Evolutionary conservation across 2,329 filamentous ascomycete species (phyloP), one percentile per base, ranked within the genome.

Genomic region (Fusarium piperis): DNA sequence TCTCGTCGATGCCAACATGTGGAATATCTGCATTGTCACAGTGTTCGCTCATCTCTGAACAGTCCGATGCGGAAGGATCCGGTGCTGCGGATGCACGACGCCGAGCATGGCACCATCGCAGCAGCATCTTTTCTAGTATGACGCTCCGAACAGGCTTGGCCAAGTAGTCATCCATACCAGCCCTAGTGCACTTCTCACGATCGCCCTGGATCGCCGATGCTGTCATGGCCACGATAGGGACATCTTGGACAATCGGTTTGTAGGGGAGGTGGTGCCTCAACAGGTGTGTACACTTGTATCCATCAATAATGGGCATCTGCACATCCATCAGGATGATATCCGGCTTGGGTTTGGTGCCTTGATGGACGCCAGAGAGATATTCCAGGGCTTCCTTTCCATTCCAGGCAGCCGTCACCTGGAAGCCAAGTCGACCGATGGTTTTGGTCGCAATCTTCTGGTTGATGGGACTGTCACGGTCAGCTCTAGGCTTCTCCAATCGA

Each of bases 171-270:
- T 94, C 92, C 92, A 94, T 94, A 33, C 92, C 92, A 10, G 91
- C 91, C 67, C 86, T 87, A 66, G 88, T 87, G 77, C 92, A 94
- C 77, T 93, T 94, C 77, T 94, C 92, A 55, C 87, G 85, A 75
- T 94, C 92, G 6, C 92, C 92, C 77, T 93, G 91, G 41, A 94
- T 94, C 1, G 92, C 92, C 5, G 90, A 93, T 6, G 92, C 93
- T 0, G 92, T 94, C 91, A 94, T 93, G n/a, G 92, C 92, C 38
- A 94, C 90, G 57, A 94, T 93, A 0, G 92, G 92, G 6, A 93
- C 90, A 46, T 90, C 84, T 61, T 86, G 84, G 5, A 89, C 84
- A 59, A 88, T 86, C 3, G 83, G 76, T 41, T 87, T 90, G 80
- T 92, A 94, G 0, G 91, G 90, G 2, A 86, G 77, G 71, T 93